Percentiles rank a stretch among this genome's conserved stretches.
Conservation (phyloP, 2,329 filamentous ascomycete species). For the Xylariales sp. region DNA sequence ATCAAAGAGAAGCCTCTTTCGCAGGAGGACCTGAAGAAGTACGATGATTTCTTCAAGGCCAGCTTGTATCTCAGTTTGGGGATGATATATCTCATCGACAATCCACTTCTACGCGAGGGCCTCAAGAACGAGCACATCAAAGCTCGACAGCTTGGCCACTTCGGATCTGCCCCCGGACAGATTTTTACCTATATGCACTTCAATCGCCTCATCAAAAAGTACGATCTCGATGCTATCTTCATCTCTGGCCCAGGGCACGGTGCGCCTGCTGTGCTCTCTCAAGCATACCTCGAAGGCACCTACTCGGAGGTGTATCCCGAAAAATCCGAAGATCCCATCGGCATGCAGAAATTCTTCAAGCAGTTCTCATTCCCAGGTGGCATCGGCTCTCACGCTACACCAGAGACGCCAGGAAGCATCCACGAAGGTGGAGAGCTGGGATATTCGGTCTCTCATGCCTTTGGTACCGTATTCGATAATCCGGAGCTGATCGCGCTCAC, state of each 20-base stretch:
- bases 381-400: constrained; percentile 72
- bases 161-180: constrained; percentile 76
- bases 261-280: constrained; percentile 69
- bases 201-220: constrained; percentile 78
- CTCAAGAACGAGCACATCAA: constrained; percentile 69
- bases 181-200: constrained; percentile 79
- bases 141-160: constrained; percentile 68
- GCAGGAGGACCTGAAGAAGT: constrained; percentile 61
- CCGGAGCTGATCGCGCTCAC: constrained; percentile 70
- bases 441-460: constrained; percentile 77
- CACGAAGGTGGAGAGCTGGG: constrained; percentile 79
- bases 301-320: constrained; percentile 75
- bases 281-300: constrained; percentile 72
- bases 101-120: constrained; percentile 66
- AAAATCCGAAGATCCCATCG: constrained; percentile 63
- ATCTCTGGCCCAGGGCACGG: constrained; percentile 75
- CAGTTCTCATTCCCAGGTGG: constrained; percentile 79
- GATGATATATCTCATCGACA: constrained; percentile 75
- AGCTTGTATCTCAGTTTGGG: constrained; percentile 71
- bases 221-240: constrained; percentile 67
- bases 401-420: constrained; percentile 71
- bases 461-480: constrained; percentile 71
- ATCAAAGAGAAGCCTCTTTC: constrained; percentile 57
- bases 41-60: constrained; percentile 69
- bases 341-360: constrained; percentile 74